Base-by-base conservation (phyloP, 306 rosid species). In the Leucaena leucocephala region DNA sequence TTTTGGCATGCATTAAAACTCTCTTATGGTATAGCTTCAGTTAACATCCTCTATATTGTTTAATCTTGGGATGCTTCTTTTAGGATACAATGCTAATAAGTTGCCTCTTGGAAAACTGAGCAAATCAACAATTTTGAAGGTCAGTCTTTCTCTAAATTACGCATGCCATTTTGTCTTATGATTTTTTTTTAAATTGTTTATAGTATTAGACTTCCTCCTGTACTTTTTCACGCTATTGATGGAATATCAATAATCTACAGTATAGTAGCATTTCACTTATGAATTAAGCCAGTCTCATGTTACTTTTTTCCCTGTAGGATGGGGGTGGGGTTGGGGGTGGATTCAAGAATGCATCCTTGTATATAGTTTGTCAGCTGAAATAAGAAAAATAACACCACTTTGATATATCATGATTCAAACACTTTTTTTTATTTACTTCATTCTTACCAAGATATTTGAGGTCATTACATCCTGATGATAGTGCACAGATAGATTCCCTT, bases 41-140 rank as follows among this genome's bases (percentile, higher is more conserved):
- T 50, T 44, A 40, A 15, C 49, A 70, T 70, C 50, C 27, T 57
- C 50, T 71, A 78, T 61, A 49, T 61, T 19, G 71, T 74, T 39
- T 68, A 64, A 35, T n/a, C n/a, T 55, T 72, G 74, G 59, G 68
- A 67, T 76, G 80, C 83, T 55, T 82, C 36, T 72, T 83, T 71
- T 71, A 95, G 99, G 97, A 77, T 95, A 95, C 89, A 95, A 95
- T 83, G 98, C 99, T 44, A 88, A 91, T 76, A 95, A 95, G 86
- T 83, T 93, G 83, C 98, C 98, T 61, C 99, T 95, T 39, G 99
- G 98, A 75, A 95, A 91, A 87, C 96, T 93, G 65, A 91, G 99
- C 88, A 95, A 88, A 89, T 85, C 97, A 82, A 93, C 97, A 82
- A 90, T 95, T 88, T 81, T 86, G 66, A 95, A 90, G 97, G 99